phyloP scores from a whole-genome alignment of 1,284 basidiomycete genomes.

The Xanthoconium separans region DNA sequence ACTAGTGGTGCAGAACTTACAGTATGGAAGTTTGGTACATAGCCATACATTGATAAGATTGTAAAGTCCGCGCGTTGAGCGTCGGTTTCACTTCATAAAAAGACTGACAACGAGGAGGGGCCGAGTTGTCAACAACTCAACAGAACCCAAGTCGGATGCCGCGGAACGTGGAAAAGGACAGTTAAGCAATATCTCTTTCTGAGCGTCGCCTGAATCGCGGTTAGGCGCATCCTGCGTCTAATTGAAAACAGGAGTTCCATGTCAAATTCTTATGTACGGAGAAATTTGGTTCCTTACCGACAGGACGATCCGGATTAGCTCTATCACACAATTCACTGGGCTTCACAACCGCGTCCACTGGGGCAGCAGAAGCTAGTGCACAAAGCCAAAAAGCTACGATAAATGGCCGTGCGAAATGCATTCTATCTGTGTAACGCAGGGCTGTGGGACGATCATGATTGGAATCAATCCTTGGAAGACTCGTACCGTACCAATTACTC shows the following conservation, averaged over 20 bases:
- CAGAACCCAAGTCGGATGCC: too few species aligned
- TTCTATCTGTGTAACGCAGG: not conserved
- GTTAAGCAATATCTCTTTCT: too few species aligned
- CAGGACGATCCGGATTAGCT: not conserved
- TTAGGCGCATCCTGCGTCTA: not conserved
- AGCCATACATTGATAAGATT: too few species aligned
- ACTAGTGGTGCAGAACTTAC: too few species aligned
- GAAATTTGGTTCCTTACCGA: not conserved
- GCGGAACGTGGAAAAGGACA: too few species aligned
- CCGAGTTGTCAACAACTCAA: too few species aligned
- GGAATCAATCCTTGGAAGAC: not conserved
- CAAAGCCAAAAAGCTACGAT: constrained; percentile 5
- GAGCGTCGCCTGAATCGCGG: too few species aligned
- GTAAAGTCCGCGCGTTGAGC: too few species aligned
- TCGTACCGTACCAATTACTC: not conserved
- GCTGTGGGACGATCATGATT: not conserved
- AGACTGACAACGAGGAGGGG: too few species aligned
- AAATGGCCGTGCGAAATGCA: not conserved
- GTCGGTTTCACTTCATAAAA: too few species aligned
- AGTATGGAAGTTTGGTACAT: too few species aligned
- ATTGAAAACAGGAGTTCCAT: not conserved
- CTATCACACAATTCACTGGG: too few species aligned
- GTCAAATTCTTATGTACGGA: not conserved
- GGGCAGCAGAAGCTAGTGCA: constrained; percentile 2
- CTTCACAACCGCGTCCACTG: not conserved